Conservation (phyloP, 306 rosid species). For the Albizia julibrissin region DNA sequence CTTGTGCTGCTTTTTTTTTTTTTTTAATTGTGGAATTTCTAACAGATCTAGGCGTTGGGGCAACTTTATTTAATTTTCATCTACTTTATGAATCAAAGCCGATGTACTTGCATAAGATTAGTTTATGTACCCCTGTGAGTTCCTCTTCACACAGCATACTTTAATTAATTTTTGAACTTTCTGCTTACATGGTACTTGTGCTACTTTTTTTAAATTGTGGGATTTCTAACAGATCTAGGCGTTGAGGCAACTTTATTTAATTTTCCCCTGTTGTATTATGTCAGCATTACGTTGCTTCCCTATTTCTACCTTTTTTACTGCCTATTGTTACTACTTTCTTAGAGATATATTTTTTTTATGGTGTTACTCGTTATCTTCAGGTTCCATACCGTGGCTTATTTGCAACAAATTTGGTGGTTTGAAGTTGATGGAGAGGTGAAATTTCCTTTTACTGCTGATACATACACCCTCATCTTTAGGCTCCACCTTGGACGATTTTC, state of each 20-base stretch:
- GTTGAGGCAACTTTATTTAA: slow-evolving; percentile 1
- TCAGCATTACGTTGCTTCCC: background rate
- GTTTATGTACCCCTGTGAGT: background rate
- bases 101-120: background rate
- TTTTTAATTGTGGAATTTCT: background rate
- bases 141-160: background rate
- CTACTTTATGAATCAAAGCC: background rate
- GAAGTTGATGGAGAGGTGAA: slow-evolving; percentile 73
- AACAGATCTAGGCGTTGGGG: slow-evolving; percentile 7
- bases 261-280: background rate
- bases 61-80: background rate
- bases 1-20: slow-evolving; percentile 1
- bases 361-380: slow-evolving; percentile 44
- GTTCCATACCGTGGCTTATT: slow-evolving; percentile 70
- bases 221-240: slow-evolving; percentile 3
- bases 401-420: slow-evolving; percentile 98
- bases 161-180: background rate
- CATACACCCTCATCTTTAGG: slow-evolving; percentile 78
- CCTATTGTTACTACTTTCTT: background rate
- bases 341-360: background rate
- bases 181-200: slow-evolving; percentile 26
- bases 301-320: background rate
- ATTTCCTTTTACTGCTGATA: slow-evolving; percentile 69
- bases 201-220: background rate
- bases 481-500: slow-evolving; percentile 84